These are phyloP conservation scores for Isoetes taiwanensis DNA, from an alignment of 75 land plant species.

Conservation along the genomic window DNA sequence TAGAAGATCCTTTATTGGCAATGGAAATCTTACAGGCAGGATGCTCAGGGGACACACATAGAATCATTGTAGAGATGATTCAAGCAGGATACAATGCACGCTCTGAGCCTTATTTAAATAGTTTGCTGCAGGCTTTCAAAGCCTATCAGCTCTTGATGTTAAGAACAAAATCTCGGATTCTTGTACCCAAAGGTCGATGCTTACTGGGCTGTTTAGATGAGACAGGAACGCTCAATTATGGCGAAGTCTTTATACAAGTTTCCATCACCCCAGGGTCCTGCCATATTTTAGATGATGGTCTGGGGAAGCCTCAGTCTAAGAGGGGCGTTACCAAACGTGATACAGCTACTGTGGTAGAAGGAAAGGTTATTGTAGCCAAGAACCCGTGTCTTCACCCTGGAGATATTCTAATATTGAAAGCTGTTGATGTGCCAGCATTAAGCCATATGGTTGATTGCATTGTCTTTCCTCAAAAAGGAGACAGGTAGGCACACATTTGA, in stretches of 20 bases:
- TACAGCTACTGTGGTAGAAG: constrained; percentile 16
- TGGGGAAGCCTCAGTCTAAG: background rate
- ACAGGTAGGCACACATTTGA: constrained; percentile 35
- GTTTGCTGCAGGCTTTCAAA: constrained; percentile 47
- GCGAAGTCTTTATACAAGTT: background rate
- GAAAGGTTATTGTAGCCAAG: constrained; percentile 27
- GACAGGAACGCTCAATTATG: background rate
- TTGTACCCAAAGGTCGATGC: constrained; percentile 4
- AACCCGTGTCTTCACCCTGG: constrained; percentile 8
- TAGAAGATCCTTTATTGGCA: constrained; percentile 42
- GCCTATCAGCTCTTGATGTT: constrained; percentile 43
- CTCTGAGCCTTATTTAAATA: constrained; percentile 56
- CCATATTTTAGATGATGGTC: background rate
- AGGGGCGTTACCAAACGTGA: background rate
- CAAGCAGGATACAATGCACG: constrained; percentile 52
- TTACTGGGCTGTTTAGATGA: constrained; percentile 1
- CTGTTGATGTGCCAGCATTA: constrained; percentile 3
- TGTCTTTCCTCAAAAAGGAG: constrained; percentile 1
- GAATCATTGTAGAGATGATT: constrained; percentile 39
- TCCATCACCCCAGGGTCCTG: constrained; percentile 29
- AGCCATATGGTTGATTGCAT: background rate
- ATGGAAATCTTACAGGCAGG: constrained; percentile 24
- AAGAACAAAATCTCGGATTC: background rate
- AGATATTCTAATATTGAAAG: background rate
- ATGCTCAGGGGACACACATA: constrained; percentile 25